Evolutionary conservation across 1,284 basidiomycete species (phyloP).

Genomic region (Microbotryum lychnidis-dioicae): DNA sequence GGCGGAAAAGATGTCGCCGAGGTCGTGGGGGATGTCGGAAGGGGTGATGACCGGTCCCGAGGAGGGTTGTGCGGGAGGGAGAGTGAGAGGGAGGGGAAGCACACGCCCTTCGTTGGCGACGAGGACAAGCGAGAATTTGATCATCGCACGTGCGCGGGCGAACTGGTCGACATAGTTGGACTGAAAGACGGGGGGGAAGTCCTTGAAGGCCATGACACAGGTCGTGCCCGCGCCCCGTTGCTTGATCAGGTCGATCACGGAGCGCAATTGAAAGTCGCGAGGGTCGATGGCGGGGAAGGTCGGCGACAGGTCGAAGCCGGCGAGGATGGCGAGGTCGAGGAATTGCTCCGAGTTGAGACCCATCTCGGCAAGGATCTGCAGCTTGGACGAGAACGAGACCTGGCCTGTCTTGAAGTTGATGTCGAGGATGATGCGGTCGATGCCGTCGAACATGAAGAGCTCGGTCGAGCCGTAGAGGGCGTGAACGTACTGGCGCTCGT

Average conservation of each 20-base stretch:
- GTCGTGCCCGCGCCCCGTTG: slow-evolving; percentile 78
- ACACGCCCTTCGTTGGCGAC: slow-evolving; percentile 79
- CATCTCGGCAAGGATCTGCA: slow-evolving; percentile 64
- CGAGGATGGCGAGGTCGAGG: slow-evolving; percentile 83
- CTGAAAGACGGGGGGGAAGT: slow-evolving; percentile 31
- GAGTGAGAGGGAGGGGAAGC: slow-evolving; percentile 73
- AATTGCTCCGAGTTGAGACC: slow-evolving; percentile 79
- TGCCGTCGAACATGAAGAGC: slow-evolving; percentile 70
- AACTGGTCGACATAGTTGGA: slow-evolving; percentile 63
- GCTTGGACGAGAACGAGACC: slow-evolving; percentile 81
- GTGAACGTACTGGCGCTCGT: slow-evolving; percentile 88
- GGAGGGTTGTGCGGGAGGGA: slow-evolving; percentile 47
- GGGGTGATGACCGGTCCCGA: slow-evolving; percentile 51
- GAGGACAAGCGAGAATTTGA: slow-evolving; percentile 86
- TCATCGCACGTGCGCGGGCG: slow-evolving; percentile 79
- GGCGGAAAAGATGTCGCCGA: slow-evolving; percentile 92
- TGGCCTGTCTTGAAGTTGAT: slow-evolving; percentile 64
- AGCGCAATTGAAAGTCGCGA: slow-evolving; percentile 66
- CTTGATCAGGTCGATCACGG: slow-evolving; percentile 78
- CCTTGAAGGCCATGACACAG: slow-evolving; percentile 37
- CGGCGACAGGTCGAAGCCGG: slow-evolving; percentile 78
- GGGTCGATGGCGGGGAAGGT: slow-evolving; percentile 72
- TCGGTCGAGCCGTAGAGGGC: slow-evolving; percentile 88
- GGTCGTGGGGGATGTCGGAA: slow-evolving; percentile 78
- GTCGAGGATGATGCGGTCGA: slow-evolving; percentile 84